Evolutionary conservation across 805 yeast species (phyloP), one percentile per base, ranked within the genome.

Genomic region (Henningerozyma blattae): DNA sequence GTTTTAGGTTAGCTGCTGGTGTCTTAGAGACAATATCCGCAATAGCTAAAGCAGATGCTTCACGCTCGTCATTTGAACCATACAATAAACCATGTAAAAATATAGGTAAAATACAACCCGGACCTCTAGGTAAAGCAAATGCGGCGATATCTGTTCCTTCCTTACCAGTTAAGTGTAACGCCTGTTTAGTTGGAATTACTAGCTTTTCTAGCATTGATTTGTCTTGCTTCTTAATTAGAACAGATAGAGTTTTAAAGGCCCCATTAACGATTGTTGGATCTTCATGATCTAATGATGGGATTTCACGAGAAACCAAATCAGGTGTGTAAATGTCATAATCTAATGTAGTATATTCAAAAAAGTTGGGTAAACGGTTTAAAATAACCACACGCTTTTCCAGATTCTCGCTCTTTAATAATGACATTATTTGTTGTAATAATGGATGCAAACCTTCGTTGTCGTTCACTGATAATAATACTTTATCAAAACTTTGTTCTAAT

Each of bases 1-100:
- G 83, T 56, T 77, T 82, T 58, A 91, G 71, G 38, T 70, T 75
- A 9, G 72, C 66, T n/a, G 91, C 77, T 15, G 91, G 91, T 0
- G 97, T 83, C 48, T 85, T 76, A 31, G 77, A 80, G 30, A 87
- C 81, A 38, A 91, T 62, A 49, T 78, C 87, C 4, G 94, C 91
- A 48, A 91, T 84, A 37, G 85, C 95, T 50, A 78, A 61, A 0
- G 98, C 97, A 20, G 95, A 72, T 18, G 65, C 61, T 54, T 87
- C 96, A 58, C 91, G 77, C 51, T 80, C 89, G 32, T 77, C 85
- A 41, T 74, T 67, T 34, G 72, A 71, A 43, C 98, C 99, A 58
- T 86, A 84, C 94, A 89, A 84, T 50, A 91, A 70, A 40, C 97
- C 97, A 54, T 89, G 95, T 45, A 85, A 63, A 64, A 91, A 91